Base-by-base conservation (phyloP, 192 early-diverging fungal species). In the Coemansia sp. region DNA sequence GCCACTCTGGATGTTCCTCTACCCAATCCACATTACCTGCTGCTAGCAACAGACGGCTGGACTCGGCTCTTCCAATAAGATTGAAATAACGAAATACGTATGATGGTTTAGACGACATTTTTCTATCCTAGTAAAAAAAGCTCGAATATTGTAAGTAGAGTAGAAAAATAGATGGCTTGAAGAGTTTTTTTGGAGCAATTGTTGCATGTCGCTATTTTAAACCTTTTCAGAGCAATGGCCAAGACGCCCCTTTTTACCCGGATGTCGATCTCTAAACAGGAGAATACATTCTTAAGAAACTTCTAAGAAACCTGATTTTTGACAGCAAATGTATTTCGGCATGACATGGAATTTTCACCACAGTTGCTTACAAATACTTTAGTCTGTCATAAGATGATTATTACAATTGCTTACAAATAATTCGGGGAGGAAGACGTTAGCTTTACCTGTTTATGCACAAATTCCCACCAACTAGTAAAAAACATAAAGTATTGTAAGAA, bases 11-110 rank as follows among this genome's bases (percentile, higher is more conserved):
- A 33, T 63, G 50, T 36, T 30, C 54, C 22, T 67, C 66, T 1
- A 20, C 61, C 71, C 78, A 85, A 22, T 80, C 67, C 2, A 61
- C 78, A 17, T 71, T 64, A 33, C 58, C 59, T 33, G 57, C 51
- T 29, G 74, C 54, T n/a, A 85, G 76, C 14, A 90, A 30, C 9
- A 64, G 32, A 29, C 71, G 71, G 55, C 30, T 29, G 6, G 63
- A 23, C 39, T 78, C 76, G 51, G 57, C 71, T 30, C 55, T 54
- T 32, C 63, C 67, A 14, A 39, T 20, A 14, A 64, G 22, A 19
- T 64, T 14, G 36, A 78, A 74, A 54, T 78, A 78, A 30, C 61
- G 61, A 20, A 78, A 22, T 27, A 63, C 63, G 14, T 65, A 78
- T 5, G 59, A 17, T 46, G 39, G 17, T 46, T 46, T 10, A 46